These are phyloP conservation scores for Monocercomonoides exilis DNA, from an alignment of 78 protist genomes.

Conservation along the genomic window DNA sequence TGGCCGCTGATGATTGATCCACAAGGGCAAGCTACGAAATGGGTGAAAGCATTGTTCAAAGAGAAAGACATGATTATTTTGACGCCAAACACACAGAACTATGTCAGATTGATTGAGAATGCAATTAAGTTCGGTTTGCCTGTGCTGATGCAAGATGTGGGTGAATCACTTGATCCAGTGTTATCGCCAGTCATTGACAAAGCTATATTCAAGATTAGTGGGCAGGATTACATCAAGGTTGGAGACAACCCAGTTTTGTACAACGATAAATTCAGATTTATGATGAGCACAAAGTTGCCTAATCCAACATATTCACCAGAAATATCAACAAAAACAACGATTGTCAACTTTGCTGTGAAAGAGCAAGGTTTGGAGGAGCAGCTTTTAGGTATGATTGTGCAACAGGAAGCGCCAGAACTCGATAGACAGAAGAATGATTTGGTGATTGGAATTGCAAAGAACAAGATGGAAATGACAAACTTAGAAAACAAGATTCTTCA, in stretches of 20 bases:
- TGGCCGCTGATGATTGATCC: conserved; percentile 87
- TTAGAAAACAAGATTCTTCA: conserved; percentile 70
- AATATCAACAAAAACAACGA: conserved; percentile 57
- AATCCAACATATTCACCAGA: conserved; percentile 82
- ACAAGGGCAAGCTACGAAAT: conserved; percentile 73
- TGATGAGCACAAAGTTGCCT: conserved; percentile 64
- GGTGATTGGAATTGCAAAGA: conserved; percentile 46
- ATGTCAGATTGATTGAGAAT: conserved; percentile 47
- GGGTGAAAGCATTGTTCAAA: conserved; percentile 40
- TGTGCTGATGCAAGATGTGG: conserved; percentile 56
- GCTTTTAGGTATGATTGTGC: conserved; percentile 69
- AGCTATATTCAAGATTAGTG: not conserved
- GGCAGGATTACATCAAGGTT: not conserved
- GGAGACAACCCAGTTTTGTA: conserved; percentile 71
- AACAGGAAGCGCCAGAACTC: conserved; percentile 64
- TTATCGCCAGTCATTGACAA: conserved; percentile 38
- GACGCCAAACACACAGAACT: conserved; percentile 28
- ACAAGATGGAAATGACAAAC: conserved; percentile 41
- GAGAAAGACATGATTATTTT: conserved; percentile 29
- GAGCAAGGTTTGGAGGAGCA: conserved; percentile 78
- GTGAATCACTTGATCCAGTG: conserved; percentile 48
- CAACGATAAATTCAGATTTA: conserved; percentile 61
- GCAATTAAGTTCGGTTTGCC: conserved; percentile 69
- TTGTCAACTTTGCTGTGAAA: conserved; percentile 77
- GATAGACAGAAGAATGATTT: conserved; percentile 64